A percentile compares a stretch with the other conserved stretches of the same genome.
Conservation (phyloP, 2,329 filamentous ascomycete genomes). For the Alternaria dauci region DNA sequence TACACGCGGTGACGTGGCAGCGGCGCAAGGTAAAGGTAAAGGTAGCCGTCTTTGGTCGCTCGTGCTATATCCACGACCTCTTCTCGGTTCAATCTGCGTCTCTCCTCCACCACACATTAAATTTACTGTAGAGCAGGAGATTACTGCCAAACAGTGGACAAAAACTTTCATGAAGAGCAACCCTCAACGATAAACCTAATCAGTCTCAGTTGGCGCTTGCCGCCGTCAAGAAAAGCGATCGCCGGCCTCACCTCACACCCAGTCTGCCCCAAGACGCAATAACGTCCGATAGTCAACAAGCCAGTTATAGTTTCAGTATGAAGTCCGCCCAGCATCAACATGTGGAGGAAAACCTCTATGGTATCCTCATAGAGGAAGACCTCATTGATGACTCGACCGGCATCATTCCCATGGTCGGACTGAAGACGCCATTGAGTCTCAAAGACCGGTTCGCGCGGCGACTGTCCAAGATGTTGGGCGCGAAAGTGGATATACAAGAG, state of each 20-base stretch:
- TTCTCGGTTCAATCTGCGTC: neutral
- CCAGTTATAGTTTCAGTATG: no score
- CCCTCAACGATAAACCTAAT: neutral
- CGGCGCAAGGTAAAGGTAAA: neutral
- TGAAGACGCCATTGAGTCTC: neutral
- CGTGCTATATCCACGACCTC: neutral
- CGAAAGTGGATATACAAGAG: neutral
- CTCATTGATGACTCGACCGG: slow-evolving; percentile 4
- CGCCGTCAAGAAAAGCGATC: no score
- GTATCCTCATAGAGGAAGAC: neutral
- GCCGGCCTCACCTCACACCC: no score
- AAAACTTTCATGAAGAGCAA: neutral
- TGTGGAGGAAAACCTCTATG: neutral
- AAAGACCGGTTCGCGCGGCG: neutral
- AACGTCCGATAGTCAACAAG: no score
- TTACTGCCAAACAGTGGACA: rapidly evolving
- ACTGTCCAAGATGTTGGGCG: neutral
- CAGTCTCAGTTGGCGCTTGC: neutral
- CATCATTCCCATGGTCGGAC: neutral
- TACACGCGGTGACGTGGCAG: neutral
- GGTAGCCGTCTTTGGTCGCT: neutral
- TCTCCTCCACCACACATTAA: neutral
- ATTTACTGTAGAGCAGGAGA: rapidly evolving
- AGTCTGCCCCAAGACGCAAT: no score
- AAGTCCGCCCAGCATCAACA: neutral